Evolutionary conservation across 2,329 filamentous ascomycete species (phyloP), one percentile per base, ranked within the genome.

Genomic region (Exophiala calicioides): DNA sequence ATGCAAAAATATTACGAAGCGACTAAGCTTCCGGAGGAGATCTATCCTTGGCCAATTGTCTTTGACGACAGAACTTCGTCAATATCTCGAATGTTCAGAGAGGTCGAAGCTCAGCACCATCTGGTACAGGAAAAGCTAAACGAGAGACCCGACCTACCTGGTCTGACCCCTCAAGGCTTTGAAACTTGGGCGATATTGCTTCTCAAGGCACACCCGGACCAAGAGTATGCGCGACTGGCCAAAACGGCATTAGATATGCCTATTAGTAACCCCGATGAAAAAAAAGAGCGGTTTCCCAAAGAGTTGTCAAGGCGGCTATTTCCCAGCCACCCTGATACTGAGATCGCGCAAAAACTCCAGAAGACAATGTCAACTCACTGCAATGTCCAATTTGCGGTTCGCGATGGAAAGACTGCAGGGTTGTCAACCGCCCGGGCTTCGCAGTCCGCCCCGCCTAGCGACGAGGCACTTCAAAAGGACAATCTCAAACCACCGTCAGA

Each of bases 301-400:
- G 84, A 90, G 57, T 75, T 95, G 2, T 84, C 87, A 1, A 76
- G 88, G 30, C 77, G 85, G 40, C 73, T 93, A 3, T 79, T 95
- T 29, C 89, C 89, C 0, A 69, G 71, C 0, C 65, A 67, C 5
- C 72, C 78, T 1, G 80, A 88, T 55, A 59, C 75, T 0, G 70
- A 77, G 23, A 71, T 79, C 1, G 77, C 81, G 44, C 78, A 82
- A 51, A 69, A 80, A 15, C 69, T 90, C 6, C 78, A 82, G 13
- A 74, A 78, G 32, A 76, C 79, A 1, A 71, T 90, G 13, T 71
- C 73, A 21, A 71, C 76, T 55, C 73, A 79, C 57, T 71, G 73
- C 55, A 64, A 71, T 38, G 66, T 76, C 15, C 68, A 73, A 18
- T 60, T 76, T n/a, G 68, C 69, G 16, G 66, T 64, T 13, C 57